Percentiles rank a stretch among this genome's conserved stretches.
phyloP scores from a whole-genome alignment of 345 rosid species.

The Acer negundo region DNA sequence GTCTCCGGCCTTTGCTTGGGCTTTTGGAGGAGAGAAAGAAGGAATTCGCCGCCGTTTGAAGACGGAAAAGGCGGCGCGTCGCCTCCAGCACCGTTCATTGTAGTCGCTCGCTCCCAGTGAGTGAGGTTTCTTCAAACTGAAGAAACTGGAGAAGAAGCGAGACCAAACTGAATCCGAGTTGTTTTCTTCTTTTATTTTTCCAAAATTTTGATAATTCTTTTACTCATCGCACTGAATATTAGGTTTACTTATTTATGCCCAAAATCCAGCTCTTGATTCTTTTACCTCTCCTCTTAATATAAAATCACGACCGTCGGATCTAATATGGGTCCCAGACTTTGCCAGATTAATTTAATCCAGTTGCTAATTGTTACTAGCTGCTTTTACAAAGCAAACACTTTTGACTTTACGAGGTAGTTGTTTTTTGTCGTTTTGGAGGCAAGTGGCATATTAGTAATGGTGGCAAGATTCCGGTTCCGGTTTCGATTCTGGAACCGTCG shows the following conservation, averaged over 20 bases:
- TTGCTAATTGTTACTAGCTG: neutral
- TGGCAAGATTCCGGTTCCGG: too few relatives aligned
- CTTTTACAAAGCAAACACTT: neutral
- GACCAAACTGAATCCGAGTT: neutral
- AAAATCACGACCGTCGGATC: neutral
- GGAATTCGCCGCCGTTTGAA: conserved; percentile 70
- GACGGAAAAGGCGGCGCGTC: conserved; percentile 48
- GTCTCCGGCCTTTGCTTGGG: conserved; percentile 34
- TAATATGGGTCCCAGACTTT: neutral
- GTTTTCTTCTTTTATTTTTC: neutral
- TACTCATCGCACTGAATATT: neutral
- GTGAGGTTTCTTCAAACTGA: conserved; percentile 14
- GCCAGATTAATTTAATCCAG: neutral
- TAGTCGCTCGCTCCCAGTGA: conserved; percentile 4
- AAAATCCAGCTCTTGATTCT: neutral
- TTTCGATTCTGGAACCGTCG: too few relatives aligned
- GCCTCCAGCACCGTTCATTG: conserved; percentile 66
- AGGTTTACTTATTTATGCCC: too few relatives aligned
- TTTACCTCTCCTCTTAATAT: too few relatives aligned
- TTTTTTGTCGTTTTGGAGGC: neutral
- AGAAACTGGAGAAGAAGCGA: neutral
- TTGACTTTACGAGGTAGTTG: neutral
- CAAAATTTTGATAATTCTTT: neutral
- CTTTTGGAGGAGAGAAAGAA: conserved; percentile 76
- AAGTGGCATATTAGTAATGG: too few relatives aligned